phyloP scores from a whole-genome alignment of 2,329 filamentous ascomycete genomes.

The Diaporthe vaccinii region DNA sequence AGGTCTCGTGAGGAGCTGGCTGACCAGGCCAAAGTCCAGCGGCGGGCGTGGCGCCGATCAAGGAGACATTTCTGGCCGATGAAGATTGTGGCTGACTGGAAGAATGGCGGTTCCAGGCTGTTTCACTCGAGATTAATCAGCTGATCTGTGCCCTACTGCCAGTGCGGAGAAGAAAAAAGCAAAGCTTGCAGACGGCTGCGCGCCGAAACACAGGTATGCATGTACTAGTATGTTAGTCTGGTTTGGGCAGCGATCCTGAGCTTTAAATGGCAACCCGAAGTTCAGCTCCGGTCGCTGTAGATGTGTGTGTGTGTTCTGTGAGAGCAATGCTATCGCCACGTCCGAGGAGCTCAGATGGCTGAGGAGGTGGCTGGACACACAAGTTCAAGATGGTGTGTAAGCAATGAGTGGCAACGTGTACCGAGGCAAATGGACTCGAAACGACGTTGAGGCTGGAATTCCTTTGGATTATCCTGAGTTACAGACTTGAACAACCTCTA shows the following conservation, averaged over 20 bases:
- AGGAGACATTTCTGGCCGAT: background rate
- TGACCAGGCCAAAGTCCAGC: background rate
- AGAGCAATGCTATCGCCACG: background rate
- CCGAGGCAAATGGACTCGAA: background rate
- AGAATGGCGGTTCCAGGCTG: conserved; percentile 9
- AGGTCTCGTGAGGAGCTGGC: background rate
- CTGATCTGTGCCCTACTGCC: conserved; percentile 5
- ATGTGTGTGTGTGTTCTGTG: background rate
- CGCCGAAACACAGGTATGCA: background rate
- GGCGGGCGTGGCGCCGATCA: background rate
- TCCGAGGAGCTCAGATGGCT: background rate
- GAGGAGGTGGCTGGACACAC: background rate
- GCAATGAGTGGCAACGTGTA: background rate
- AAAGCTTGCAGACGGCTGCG: background rate
- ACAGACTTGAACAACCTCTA: background rate
- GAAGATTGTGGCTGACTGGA: background rate
- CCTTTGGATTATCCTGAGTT: too few species aligned
- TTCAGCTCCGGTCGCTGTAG: background rate
- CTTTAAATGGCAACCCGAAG: background rate
- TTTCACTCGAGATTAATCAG: background rate
- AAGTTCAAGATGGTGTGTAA: background rate
- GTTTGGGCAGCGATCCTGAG: background rate
- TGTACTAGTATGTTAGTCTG: too few species aligned
- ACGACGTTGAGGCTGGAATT: background rate
- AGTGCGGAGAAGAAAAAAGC: conserved; percentile 11